Evolutionary conservation across 2,329 filamentous ascomycete species (phyloP).

Genomic region (Dothideomycetes sp.): DNA sequence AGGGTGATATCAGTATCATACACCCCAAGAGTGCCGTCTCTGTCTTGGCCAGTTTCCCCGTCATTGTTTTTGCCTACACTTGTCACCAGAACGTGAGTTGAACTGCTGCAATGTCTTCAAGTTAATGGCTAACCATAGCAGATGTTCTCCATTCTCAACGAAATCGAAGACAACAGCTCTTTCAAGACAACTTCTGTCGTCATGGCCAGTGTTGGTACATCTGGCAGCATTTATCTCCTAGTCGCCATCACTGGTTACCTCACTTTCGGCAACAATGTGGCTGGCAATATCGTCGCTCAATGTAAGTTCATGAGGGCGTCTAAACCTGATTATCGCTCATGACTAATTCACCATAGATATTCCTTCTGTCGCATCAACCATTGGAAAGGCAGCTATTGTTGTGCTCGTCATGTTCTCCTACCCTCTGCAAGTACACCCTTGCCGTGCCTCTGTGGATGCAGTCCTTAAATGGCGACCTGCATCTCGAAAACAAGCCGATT

Average conservation of each 20-base stretch:
- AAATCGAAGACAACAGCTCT: conserved; percentile 78
- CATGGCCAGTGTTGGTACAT: conserved; percentile 72
- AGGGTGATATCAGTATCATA: conserved; percentile 66
- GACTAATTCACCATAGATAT: too few species aligned
- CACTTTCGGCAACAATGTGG: conserved; percentile 82
- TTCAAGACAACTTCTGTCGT: conserved; percentile 71
- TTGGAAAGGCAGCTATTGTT: conserved; percentile 91
- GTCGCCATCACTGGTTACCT: conserved; percentile 94
- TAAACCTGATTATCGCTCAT: too few species aligned
- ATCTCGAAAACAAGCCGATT: conserved; percentile 22
- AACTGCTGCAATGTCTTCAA: not conserved
- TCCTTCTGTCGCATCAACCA: conserved; percentile 72
- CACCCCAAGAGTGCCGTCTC: conserved; percentile 70
- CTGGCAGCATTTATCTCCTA: conserved; percentile 77
- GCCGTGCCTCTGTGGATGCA: conserved; percentile 87
- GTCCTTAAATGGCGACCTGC: conserved; percentile 82
- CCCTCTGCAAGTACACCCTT: conserved; percentile 90
- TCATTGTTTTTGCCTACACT: conserved; percentile 98
- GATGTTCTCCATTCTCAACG: conserved; percentile 99
- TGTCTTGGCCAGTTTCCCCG: conserved; percentile 76
- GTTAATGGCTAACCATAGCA: conserved; percentile 28
- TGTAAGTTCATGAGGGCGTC: conserved; percentile 54
- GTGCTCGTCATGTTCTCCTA: conserved; percentile 94
- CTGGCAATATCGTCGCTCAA: conserved; percentile 90
- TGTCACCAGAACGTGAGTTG: conserved; percentile 84